Evolutionary conservation across 257 asterid genomes (phyloP).

Genomic region (Schizonepeta tenuifolia): DNA sequence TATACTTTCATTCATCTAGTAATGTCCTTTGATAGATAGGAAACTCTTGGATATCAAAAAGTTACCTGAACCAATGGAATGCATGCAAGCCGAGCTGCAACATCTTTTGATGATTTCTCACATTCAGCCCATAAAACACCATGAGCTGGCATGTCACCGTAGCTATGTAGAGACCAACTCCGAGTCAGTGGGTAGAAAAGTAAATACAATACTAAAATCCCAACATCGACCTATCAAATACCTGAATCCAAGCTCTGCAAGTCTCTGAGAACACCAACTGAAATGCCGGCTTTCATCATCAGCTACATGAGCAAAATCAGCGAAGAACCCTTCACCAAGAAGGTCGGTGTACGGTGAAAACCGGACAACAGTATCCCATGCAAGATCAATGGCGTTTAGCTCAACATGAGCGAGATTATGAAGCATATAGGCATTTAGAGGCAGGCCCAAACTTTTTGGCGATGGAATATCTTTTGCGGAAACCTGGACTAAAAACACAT

Average conservation of each 20-base stretch:
- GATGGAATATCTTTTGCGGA: slow-evolving; percentile 88
- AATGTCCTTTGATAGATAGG: neutral
- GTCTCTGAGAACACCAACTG: slow-evolving; percentile 92
- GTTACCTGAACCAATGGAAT: slow-evolving; percentile 89
- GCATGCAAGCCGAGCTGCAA: slow-evolving; percentile 90
- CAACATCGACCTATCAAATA: slow-evolving; percentile 32
- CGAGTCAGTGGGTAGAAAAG: slow-evolving; percentile 29
- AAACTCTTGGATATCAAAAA: neutral
- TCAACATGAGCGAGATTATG: slow-evolving; percentile 98
- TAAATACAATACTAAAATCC: slow-evolving; percentile 10
- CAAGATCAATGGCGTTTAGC: slow-evolving; percentile 94
- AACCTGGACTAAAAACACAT: slow-evolving; percentile 62
- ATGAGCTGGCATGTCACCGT: slow-evolving; percentile 98
- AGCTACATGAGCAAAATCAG: slow-evolving; percentile 95
- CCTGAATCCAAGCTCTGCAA: slow-evolving; percentile 91
- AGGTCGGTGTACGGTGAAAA: slow-evolving; percentile 71
- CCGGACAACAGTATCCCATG: slow-evolving; percentile 98
- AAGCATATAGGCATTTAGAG: slow-evolving; percentile 90
- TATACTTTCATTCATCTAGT: neutral
- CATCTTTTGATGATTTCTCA: slow-evolving; percentile 77
- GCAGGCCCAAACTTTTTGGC: slow-evolving; percentile 70
- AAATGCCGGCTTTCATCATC: slow-evolving; percentile 98
- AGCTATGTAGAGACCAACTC: slow-evolving; percentile 45
- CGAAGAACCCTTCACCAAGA: slow-evolving; percentile 88
- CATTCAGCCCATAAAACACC: slow-evolving; percentile 93